Percentiles rank a stretch among this genome's conserved stretches.
These are phyloP conservation scores for Beta macrorhiza DNA, from an alignment of 179 eudicot genomes.

Conservation along the genomic window DNA sequence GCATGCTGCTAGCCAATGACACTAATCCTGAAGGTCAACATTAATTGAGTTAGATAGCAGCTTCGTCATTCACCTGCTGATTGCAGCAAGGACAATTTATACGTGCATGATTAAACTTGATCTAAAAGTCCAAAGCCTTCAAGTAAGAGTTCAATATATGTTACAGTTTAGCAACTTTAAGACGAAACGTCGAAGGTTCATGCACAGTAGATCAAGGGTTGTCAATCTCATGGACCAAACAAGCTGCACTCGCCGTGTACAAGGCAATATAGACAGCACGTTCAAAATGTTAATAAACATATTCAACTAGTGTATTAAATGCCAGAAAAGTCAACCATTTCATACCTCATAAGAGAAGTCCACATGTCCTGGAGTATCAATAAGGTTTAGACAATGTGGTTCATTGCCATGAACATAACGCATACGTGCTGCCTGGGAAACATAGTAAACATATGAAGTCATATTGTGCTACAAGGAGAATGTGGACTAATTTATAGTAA, in stretches of 20 bases:
- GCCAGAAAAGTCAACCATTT: background rate
- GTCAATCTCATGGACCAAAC: background rate
- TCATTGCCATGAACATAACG: conserved; percentile 64
- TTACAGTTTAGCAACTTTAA: background rate
- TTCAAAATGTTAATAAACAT: background rate
- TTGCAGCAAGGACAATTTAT: no score
- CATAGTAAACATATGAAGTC: conserved; percentile 18
- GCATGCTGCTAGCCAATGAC: no score
- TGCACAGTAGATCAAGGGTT: background rate
- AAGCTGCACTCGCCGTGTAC: background rate
- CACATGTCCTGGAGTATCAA: conserved; percentile 98
- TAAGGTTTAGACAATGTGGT: conserved; percentile 89
- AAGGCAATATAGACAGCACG: conserved; percentile 1
- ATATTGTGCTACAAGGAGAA: background rate
- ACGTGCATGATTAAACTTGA: no score
- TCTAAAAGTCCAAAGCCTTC: no score
- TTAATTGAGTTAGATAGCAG: no score
- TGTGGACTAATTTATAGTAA: no score
- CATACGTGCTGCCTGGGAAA: conserved; percentile 91
- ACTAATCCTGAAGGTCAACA: no score
- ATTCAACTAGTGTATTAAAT: background rate
- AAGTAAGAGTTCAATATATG: background rate
- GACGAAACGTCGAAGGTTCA: background rate
- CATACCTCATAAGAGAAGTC: conserved; percentile 97
- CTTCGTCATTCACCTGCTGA: no score